Evolutionary conservation across 2,329 filamentous ascomycete species (phyloP).

Genomic region (Penicillium sp.): DNA sequence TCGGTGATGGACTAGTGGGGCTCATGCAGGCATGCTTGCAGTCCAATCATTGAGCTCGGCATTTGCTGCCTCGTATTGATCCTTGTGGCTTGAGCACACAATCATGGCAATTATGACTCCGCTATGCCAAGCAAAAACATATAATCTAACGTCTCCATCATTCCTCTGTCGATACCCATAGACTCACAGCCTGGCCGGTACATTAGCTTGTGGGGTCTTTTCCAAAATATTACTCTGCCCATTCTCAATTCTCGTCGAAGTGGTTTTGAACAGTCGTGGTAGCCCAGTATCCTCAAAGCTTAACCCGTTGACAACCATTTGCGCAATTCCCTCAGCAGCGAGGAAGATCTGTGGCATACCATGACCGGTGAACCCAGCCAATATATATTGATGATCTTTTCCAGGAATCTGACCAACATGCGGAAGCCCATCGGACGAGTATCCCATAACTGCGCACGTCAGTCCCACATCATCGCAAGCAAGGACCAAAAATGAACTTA

Average conservation of each 20-base stretch:
- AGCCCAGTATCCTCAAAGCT: constrained; percentile 30
- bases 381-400: constrained; percentile 53
- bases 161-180: too few species aligned
- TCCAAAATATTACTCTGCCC: neutral
- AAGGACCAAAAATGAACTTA: constrained; percentile 18
- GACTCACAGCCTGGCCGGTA: neutral
- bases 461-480: neutral
- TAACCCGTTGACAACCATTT: constrained; percentile 49
- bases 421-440: constrained; percentile 52
- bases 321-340: constrained; percentile 58
- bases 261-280: constrained; percentile 34
- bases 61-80: neutral
- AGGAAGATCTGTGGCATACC: constrained; percentile 66
- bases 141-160: neutral
- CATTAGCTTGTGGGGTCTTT: neutral
- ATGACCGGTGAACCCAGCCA: constrained; percentile 65
- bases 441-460: constrained; percentile 50
- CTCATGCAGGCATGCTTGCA: neutral
- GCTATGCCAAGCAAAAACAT: neutral
- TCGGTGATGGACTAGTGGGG: too few species aligned
- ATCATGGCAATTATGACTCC: neutral
- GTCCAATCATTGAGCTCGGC: neutral
- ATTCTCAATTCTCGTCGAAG: neutral
- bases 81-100: neutral
- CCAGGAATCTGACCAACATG: constrained; percentile 54